Evolutionary conservation across 345 rosid species (phyloP).

Genomic region (Jatropha curcas): DNA sequence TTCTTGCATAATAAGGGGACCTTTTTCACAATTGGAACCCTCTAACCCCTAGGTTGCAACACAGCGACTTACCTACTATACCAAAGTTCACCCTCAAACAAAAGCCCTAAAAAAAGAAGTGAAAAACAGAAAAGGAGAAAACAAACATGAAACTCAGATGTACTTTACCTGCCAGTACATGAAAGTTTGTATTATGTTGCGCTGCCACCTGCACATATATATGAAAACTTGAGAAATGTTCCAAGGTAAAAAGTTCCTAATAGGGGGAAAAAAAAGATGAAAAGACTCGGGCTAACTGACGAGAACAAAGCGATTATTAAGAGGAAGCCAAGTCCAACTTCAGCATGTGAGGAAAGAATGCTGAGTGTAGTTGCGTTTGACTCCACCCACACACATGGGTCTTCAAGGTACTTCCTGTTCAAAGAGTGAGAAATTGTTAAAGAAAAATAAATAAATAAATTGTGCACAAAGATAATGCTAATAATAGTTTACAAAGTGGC

Average conservation of each 20-base stretch:
- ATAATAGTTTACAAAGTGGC: neutral
- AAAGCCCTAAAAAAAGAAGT: neutral
- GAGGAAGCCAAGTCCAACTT: conserved; percentile 89
- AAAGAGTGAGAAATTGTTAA: conserved; percentile 18
- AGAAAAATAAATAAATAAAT: neutral
- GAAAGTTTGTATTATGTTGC: conserved; percentile 93
- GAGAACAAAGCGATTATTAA: conserved; percentile 74
- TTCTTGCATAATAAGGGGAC: neutral
- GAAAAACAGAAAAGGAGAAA: too few species aligned
- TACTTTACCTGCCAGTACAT: conserved; percentile 96
- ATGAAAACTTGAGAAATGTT: conserved; percentile 7
- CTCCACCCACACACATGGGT: conserved; percentile 95
- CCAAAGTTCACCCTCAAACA: neutral
- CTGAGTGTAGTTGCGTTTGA: conserved; percentile 79
- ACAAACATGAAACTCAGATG: neutral
- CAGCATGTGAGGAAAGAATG: conserved; percentile 88
- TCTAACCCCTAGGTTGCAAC: neutral
- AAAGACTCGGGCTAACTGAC: conserved; percentile 40
- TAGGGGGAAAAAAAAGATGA: neutral
- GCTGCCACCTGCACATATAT: conserved; percentile 80
- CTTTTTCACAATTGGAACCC: neutral
- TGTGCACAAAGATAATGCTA: neutral
- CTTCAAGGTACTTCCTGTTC: conserved; percentile 86
- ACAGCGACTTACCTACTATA: neutral
- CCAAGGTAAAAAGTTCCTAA: conserved; percentile 9